Evolutionary conservation across 2,329 filamentous ascomycete species (phyloP), one percentile per base, ranked within the genome.

Genomic region (Pseudogymnoascus pannorum): DNA sequence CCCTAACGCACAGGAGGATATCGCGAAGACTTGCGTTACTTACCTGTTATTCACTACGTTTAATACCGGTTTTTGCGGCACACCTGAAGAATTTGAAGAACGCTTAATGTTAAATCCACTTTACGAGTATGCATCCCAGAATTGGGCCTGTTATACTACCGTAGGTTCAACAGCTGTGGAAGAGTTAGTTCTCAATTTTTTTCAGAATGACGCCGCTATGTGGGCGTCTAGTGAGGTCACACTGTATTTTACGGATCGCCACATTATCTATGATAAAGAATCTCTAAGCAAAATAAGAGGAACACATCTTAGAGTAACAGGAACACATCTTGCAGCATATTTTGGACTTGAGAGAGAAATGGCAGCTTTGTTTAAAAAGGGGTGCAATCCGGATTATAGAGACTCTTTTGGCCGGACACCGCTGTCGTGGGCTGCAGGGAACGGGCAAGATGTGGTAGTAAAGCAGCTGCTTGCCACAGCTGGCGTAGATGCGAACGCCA

Each of bases 21-120:
- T 78, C 8, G 59, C 68, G 0, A 59, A 38, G 4, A 66, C 62
- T 4, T 79, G 75, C 62, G 31, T 74, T 4, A 71, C 70, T 0
- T 77, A 78, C 57, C 66, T 78, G 4, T 74, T 69, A 8, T 74
- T 74, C 20, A 60, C 67, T 26, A 29, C 8, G 0, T 74, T 76
- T 60, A 42, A 58, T 18, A 59, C 8, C 5, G 67, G 64, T 11
- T 24, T 40, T 22, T 66, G 66, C 44, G 16, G 16, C 31, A 63
- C 36, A 9, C 1, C 61, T 11, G 60, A 64, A 1, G 63, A 64
- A 3, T 63, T 68, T 24, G 40, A 62, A 14, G 42, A 57, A 6
- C 63, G 63, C 31, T 44, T 69, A 40, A 31, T 40, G 14, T 24
- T 20, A n/a, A 61, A 66, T 26, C 33, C 57, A 4, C 61, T 72